These are phyloP conservation scores for Aspergillus candidus DNA, from an alignment of 2,329 filamentous ascomycete genomes.

Conservation along the genomic window DNA sequence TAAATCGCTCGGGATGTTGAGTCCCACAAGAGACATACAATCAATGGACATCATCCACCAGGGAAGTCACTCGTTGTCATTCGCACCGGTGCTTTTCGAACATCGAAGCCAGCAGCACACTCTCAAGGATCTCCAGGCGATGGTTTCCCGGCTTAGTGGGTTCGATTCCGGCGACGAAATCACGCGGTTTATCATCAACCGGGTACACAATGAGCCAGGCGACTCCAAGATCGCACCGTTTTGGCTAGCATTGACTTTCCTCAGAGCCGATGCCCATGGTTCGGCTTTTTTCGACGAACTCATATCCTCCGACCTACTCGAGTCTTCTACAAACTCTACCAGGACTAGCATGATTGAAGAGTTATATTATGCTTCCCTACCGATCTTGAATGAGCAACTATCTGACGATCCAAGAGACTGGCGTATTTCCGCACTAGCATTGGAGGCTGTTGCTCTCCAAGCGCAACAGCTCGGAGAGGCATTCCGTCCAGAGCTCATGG, in stretches of 20 bases:
- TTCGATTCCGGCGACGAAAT: constrained; percentile 45
- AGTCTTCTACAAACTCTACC: constrained; percentile 20
- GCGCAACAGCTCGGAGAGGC: constrained; percentile 59
- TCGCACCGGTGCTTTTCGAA: constrained; percentile 57
- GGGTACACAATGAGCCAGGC: constrained; percentile 53
- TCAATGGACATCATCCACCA: constrained; percentile 24
- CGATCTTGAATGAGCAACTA: constrained; percentile 33
- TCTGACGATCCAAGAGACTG: constrained; percentile 51
- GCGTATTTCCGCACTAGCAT: constrained; percentile 68
- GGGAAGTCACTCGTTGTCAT: constrained; percentile 33
- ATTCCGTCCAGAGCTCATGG: constrained; percentile 81
- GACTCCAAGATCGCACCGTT: constrained; percentile 62
- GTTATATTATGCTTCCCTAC: constrained; percentile 39
- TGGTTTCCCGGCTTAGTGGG: constrained; percentile 52
- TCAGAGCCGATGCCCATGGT: constrained; percentile 52
- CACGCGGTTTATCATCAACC: constrained; percentile 59
- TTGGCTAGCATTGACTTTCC: constrained; percentile 71
- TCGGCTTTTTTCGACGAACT: constrained; percentile 59
- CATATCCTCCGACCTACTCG: constrained; percentile 49
- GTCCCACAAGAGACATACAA: constrained; percentile 14
- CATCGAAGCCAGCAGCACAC: constrained; percentile 63
- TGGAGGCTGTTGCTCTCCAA: constrained; percentile 74
- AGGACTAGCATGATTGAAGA: constrained; percentile 39
- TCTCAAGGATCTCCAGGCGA: constrained; percentile 54
- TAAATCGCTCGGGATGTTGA: constrained; percentile 26